Conservation (phyloP, 768 basidiomycete genomes). For the Macrolepiota dolichaula region DNA sequence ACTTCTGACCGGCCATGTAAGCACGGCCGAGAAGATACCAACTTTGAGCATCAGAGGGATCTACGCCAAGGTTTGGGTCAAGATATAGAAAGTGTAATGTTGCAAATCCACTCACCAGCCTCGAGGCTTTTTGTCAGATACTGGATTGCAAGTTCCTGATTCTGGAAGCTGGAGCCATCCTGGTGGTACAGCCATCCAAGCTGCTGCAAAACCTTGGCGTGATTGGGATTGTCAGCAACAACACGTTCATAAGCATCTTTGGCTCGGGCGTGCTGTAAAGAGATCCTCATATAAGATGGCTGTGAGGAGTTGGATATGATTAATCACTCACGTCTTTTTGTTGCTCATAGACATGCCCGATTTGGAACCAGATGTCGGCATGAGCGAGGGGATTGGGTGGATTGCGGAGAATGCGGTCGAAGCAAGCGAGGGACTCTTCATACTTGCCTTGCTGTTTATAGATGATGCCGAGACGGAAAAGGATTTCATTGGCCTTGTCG, state of each 20-base stretch:
- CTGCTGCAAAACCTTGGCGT: conserved; percentile 97
- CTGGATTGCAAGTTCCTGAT: conserved; percentile 90
- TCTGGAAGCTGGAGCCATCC: conserved; percentile 91
- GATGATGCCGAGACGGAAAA: conserved; percentile 97
- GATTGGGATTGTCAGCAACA: conserved; percentile 86
- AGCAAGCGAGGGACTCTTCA: conserved; percentile 82
- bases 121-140: conserved; percentile 95
- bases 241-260: conserved; percentile 97
- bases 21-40: conserved; percentile 99
- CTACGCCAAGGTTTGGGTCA: conserved; percentile 34
- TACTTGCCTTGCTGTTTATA: conserved; percentile 99
- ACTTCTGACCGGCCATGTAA: conserved; percentile 97
- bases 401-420: conserved; percentile 93
- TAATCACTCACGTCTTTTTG: conserved; percentile 79
- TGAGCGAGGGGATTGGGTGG: conserved; percentile 95
- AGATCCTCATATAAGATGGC: too few relatives aligned
- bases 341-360: conserved; percentile 97
- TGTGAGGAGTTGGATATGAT: conserved; percentile 8
- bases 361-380: conserved; percentile 99
- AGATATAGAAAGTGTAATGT: conserved; percentile 8
- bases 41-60: conserved; percentile 93
- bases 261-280: conserved; percentile 83
- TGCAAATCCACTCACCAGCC: conserved; percentile 61
- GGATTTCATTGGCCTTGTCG: conserved; percentile 97
- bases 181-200: conserved; percentile 98